Evolutionary conservation across 495 filamentous ascomycete genomes (phyloP).

Genomic region (Penicillium macrosclerotiorum): DNA sequence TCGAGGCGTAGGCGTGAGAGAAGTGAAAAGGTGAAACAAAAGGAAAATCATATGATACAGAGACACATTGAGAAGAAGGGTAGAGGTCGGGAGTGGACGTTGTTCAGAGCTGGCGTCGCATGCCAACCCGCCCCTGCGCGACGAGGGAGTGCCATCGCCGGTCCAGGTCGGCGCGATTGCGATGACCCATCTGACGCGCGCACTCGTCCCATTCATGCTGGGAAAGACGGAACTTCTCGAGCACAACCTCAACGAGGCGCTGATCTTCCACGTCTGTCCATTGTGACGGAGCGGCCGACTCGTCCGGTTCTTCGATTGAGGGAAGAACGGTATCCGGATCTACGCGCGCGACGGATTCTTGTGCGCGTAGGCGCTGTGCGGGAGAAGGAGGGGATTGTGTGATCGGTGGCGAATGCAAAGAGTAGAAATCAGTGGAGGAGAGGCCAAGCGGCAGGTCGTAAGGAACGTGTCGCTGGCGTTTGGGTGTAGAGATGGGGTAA

Average conservation of each 20-base stretch:
- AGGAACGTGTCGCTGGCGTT: conserved; percentile 62
- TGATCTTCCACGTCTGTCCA: conserved; percentile 72
- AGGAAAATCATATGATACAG: conserved; percentile 24
- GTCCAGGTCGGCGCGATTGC: conserved; percentile 62
- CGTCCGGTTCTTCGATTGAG: conserved; percentile 39
- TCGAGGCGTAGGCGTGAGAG: conserved; percentile 4
- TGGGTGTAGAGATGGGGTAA: conserved; percentile 60
- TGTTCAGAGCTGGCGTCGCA: conserved; percentile 41
- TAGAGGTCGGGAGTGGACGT: conserved; percentile 1
- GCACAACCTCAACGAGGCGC: conserved; percentile 67
- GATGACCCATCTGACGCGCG: conserved; percentile 60
- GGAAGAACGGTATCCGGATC: conserved; percentile 39
- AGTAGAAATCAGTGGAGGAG: conserved; percentile 62
- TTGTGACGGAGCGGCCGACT: conserved; percentile 20
- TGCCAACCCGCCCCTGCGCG: conserved; percentile 57
- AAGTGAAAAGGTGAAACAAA: conserved; percentile 3
- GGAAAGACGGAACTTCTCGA: conserved; percentile 71
- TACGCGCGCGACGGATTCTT: conserved; percentile 11
- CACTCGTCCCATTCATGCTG: conserved; percentile 79
- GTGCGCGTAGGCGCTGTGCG: conserved; percentile 10
- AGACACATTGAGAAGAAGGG: conserved; percentile 1
- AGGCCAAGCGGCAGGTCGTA: conserved; percentile 68
- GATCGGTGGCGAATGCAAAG: conserved; percentile 45
- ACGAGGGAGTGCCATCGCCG: conserved; percentile 67
- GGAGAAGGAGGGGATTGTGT: conserved; percentile 39